Percentiles rank a stretch among this genome's conserved stretches.
These are phyloP conservation scores for Globisporangium nunn DNA, from an alignment of 352 stramenopile genomes.

Conservation along the genomic window DNA sequence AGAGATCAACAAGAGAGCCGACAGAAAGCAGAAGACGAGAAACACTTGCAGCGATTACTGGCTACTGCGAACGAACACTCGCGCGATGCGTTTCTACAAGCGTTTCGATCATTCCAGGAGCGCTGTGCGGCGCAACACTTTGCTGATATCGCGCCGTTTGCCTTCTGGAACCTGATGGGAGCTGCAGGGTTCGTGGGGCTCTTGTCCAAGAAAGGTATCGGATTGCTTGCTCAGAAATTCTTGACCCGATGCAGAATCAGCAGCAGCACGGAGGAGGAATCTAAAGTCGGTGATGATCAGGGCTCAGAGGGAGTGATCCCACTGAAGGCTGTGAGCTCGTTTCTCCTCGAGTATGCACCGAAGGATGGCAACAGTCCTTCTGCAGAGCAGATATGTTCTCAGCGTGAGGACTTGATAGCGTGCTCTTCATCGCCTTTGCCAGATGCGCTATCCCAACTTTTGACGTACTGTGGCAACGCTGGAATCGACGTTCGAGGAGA, in stretches of 20 bases:
- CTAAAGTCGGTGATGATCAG: not conserved
- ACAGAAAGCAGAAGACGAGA: not conserved
- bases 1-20: not conserved
- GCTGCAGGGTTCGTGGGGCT: constrained; percentile 24
- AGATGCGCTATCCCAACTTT: constrained; percentile 15
- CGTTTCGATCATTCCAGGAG: constrained; percentile 26
- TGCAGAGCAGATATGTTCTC: not conserved
- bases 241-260: constrained; percentile 9
- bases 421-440: not conserved
- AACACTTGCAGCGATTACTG: constrained; percentile 5
- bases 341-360: constrained; percentile 15
- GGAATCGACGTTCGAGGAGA: constrained; percentile 41
- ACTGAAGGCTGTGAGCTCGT: constrained; percentile 23
- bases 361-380: not conserved
- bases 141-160: constrained; percentile 16
- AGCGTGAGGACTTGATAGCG: not conserved
- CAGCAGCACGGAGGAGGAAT: not conserved
- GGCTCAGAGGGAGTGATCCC: constrained; percentile 15
- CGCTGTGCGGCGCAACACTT: constrained; percentile 38
- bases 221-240: constrained; percentile 25
- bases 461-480: constrained; percentile 24
- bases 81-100: constrained; percentile 17
- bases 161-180: constrained; percentile 37
- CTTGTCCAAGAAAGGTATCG: constrained; percentile 25
- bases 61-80: constrained; percentile 24